Base-by-base conservation (phyloP, 345 rosid species). In the Lepidium sativum region DNA sequence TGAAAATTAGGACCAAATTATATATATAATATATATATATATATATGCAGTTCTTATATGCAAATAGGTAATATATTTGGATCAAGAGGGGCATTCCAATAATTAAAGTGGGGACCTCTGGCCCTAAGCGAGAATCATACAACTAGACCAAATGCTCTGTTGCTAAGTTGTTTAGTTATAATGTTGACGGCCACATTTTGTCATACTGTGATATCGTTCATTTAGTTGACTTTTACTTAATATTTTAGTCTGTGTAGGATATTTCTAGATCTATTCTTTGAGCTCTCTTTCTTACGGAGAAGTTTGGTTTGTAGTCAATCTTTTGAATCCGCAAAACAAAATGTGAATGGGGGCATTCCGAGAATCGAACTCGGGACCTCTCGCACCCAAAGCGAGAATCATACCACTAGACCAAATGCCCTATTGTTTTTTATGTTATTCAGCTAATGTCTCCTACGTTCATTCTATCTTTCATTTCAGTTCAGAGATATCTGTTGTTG, bases 61-160 rank as follows among this genome's bases (percentile, higher is more conserved):
- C n/a, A n/a, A n/a, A n/a, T n/a, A n/a, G n/a, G n/a, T n/a, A n/a
- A n/a, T n/a, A n/a, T n/a, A n/a, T n/a, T n/a, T n/a, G 2, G 2
- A 2, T 20, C 21, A 20, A 20, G 2, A 20, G 17, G 87, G 88
- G 83, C 82, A 71, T 80, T 83, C 82, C 72, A 79, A 79, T 85
- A 87, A 85, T 78, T 67, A 57, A 81, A 82, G 85, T 86, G 80
- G 70, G 81, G 89, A 86, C 86, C 83, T 84, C 88, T 89, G 79
- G 80, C 88, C 89, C 85, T 78, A 83, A 89, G 87, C 84, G 69
- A 88, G 89, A 86, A 85, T 84, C 87, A 80, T 82, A 79, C 89
- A 85, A 85, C 88, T 86, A 84, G 83, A 84, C 86, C 82, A 83
- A 83, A 80, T 81, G 84, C 87, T 86, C 77, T 1, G 58, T 60